These are phyloP conservation scores for Pichia sp. DNA, from an alignment of 1,139 yeast genomes.

Conservation along the genomic window DNA sequence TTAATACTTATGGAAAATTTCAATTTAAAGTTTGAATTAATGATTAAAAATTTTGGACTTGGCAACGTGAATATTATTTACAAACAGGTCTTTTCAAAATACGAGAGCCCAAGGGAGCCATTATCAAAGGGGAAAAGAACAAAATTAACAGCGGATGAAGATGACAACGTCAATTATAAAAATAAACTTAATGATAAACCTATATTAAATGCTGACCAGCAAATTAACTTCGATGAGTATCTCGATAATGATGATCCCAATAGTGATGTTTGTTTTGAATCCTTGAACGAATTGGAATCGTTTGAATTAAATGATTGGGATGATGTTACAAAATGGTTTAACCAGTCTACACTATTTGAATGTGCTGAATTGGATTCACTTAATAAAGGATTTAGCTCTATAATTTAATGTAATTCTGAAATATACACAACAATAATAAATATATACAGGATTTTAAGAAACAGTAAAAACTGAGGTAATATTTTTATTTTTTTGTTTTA, in stretches of 20 bases:
- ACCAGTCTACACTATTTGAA: conserved; percentile 5
- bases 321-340: conserved; percentile 11
- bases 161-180: too few relatives aligned
- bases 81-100: not conserved
- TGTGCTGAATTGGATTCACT: conserved; percentile 4
- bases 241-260: not conserved
- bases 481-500: conserved; percentile 2
- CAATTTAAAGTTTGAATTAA: not conserved
- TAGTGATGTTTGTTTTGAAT: too few relatives aligned
- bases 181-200: too few relatives aligned
- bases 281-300: not conserved
- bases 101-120: not conserved
- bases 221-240: not conserved
- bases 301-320: conserved; percentile 10
- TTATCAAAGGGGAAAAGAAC: too few relatives aligned
- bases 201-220: too few relatives aligned
- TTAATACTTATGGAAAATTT: not conserved
- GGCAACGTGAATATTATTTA: not conserved
- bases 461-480: too few relatives aligned
- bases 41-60: not conserved
- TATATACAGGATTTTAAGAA: too few relatives aligned
- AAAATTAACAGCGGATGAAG: too few relatives aligned
- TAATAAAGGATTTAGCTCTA: not conserved
- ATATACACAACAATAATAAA: too few relatives aligned
- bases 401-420: too few relatives aligned